Evolutionary conservation across 352 stramenopile species (phyloP), one percentile per base, ranked within the genome.

Genomic region (Thalassiosira livingstoniorum): DNA sequence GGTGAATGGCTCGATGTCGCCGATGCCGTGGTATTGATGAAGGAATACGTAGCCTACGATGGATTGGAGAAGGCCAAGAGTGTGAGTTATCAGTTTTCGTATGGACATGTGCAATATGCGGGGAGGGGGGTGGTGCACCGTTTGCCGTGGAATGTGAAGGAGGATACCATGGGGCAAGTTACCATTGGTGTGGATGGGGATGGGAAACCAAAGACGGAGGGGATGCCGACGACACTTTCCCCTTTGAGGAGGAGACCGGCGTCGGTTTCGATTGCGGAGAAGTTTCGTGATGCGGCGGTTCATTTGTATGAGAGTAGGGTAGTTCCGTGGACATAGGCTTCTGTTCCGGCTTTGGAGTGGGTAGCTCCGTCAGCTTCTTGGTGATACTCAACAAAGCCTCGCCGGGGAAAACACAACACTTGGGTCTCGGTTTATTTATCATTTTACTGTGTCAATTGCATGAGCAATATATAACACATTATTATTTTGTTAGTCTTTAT

Each of bases 1-100:
- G 97, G 97, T 2, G 97, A 99, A 90, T 99, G 98, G 90, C 97
- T 99, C 45, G 98, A 98, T 34, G 96, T 99, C 1, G 96, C 97
- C 0, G 95, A 99, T 83, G 92, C 96, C 29, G 97, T 99, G 0
- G 95, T 99, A 69, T 95, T 98, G 87, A 98, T 99, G 95, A 96
- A 99, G 75, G 95, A 96, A 29, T 99, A 98, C 76, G 87, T 95
- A 23, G 95, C 95, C 10, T 94, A 92, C 15, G 96, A 98, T 91
- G 97, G 97, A 13, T 98, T 97, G 0, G 76, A 80, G 4, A 95
- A 98, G 73, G 97, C 97, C 10, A 35, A 67, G 37, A 92, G 85
- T 35, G 87, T 95, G n/a, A 93, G 87, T 65, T 82, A 86, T 32
- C 88, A 93, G 68, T 95, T 95, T 80, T 92, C 83, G 1, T 87